Percentiles rank a stretch among this genome's conserved stretches.
phyloP scores from a whole-genome alignment of 2,329 filamentous ascomycete genomes.

The Cladosporium oxysporum region DNA sequence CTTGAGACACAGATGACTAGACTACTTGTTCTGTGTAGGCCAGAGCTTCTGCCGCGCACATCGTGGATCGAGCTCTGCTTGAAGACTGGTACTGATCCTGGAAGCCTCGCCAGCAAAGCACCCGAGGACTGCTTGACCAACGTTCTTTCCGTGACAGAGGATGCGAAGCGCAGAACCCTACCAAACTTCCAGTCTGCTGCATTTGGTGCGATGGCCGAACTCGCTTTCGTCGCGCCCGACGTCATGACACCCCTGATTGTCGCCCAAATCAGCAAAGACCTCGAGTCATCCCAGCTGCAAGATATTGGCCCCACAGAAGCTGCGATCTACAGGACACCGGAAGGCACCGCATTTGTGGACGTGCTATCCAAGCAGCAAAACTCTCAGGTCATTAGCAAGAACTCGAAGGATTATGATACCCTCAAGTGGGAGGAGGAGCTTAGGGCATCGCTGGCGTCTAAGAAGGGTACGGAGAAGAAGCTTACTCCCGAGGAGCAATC shows the following conservation, averaged over 20 bases:
- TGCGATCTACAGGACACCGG: constrained; percentile 87
- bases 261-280: constrained; percentile 70
- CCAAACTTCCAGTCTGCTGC: constrained; percentile 64
- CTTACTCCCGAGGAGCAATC: constrained; percentile 83
- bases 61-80: constrained; percentile 91
- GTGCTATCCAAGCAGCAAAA: constrained; percentile 81
- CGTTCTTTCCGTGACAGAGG: constrained; percentile 56
- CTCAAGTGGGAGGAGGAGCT: constrained; percentile 97
- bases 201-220: constrained; percentile 80
- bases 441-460: constrained; percentile 80
- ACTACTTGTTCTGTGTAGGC: constrained; percentile 74
- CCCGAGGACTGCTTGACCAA: constrained; percentile 67
- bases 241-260: constrained; percentile 75
- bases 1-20: constrained; percentile 72
- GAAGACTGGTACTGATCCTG: constrained; percentile 78
- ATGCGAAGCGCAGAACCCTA: constrained; percentile 42
- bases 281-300: constrained; percentile 69
- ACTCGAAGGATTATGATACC: constrained; percentile 91
- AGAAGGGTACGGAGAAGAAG: constrained; percentile 90
- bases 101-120: constrained; percentile 67
- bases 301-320: constrained; percentile 83
- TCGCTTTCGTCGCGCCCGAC: constrained; percentile 91
- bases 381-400: constrained; percentile 74
- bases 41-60: constrained; percentile 72
- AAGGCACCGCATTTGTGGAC: constrained; percentile 86